Conservation (phyloP, 2,329 filamentous ascomycete species). For the Claviceps paspali region DNA sequence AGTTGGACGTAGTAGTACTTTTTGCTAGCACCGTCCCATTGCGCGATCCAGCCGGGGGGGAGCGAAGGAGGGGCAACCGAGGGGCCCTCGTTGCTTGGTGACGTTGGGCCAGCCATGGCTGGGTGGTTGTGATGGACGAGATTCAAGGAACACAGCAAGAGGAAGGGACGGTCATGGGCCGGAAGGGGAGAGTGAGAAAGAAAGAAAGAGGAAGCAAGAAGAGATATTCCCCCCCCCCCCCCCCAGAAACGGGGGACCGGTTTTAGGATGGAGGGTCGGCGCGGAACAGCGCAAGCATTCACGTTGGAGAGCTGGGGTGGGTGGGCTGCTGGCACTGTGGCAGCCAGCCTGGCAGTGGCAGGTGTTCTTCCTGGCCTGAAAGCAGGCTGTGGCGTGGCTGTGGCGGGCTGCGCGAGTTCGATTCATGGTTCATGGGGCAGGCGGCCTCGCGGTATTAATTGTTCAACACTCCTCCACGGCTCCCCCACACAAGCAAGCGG, state of each 20-base stretch:
- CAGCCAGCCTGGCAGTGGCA: too few relatives aligned
- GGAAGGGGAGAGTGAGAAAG: background rate
- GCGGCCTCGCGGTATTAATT: too few relatives aligned
- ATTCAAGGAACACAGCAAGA: too few relatives aligned
- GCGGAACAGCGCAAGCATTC: slow-evolving; percentile 1
- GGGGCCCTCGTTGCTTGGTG: slow-evolving; percentile 43
- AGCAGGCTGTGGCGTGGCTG: too few relatives aligned
- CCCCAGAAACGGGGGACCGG: background rate
- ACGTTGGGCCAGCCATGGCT: slow-evolving; percentile 40
- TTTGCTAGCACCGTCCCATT: slow-evolving; percentile 49
- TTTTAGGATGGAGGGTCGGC: slow-evolving; percentile 1
- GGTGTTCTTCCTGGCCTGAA: too few relatives aligned
- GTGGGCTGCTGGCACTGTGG: too few relatives aligned
- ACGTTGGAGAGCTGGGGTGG: too few relatives aligned
- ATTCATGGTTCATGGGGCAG: too few relatives aligned
- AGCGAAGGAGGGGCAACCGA: slow-evolving; percentile 44
- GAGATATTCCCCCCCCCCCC: background rate
- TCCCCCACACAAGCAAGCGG: too few relatives aligned
- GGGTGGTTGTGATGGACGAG: slow-evolving; percentile 1
- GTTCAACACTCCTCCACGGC: too few relatives aligned
- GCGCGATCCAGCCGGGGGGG: slow-evolving; percentile 52
- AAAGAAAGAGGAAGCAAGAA: background rate
- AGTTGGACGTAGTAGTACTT: slow-evolving; percentile 62
- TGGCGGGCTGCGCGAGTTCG: too few relatives aligned
- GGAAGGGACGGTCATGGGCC: background rate